These are phyloP conservation scores for Fusarium mundagurra DNA, from an alignment of 2,329 filamentous ascomycete species.

Conservation along the genomic window DNA sequence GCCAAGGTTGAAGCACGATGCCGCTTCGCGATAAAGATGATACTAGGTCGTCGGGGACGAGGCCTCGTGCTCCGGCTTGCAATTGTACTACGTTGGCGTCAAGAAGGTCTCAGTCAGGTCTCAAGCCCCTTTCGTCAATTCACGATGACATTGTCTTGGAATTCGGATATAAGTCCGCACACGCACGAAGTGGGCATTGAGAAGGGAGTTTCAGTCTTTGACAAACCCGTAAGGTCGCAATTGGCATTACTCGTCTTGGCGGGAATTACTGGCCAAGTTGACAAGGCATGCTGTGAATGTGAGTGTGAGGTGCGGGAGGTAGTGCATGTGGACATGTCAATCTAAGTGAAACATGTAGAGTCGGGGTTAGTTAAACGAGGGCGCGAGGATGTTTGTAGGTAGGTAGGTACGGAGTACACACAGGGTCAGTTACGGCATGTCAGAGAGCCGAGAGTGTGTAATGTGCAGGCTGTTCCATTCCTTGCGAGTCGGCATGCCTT, in stretches of 20 bases:
- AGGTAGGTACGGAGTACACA: background rate
- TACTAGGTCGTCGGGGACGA: background rate
- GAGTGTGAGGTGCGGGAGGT: constrained; percentile 6
- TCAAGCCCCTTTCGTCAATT: constrained; percentile 11
- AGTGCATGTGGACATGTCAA: constrained; percentile 25
- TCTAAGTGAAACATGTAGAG: constrained; percentile 28
- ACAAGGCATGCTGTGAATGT: background rate
- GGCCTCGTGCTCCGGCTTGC: constrained; percentile 2
- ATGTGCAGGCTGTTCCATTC: constrained; percentile 14
- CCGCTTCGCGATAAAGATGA: constrained; percentile 5
- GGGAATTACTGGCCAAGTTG: background rate
- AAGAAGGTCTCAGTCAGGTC: constrained; percentile 15
- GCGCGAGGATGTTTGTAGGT: constrained; percentile 3
- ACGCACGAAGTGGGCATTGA: background rate
- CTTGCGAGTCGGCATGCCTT: constrained; percentile 9
- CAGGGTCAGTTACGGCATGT: background rate
- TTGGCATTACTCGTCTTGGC: background rate
- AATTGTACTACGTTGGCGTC: constrained; percentile 9
- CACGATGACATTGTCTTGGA: constrained; percentile 8
- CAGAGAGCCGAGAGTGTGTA: constrained; percentile 4
- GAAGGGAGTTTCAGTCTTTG: background rate
- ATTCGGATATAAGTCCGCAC: background rate
- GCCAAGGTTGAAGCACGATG: constrained; percentile 1
- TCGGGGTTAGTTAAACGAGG: background rate
- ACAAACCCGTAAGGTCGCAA: background rate